Conservation (phyloP, 768 basidiomycete genomes). For the Leccinellum luteum region DNA sequence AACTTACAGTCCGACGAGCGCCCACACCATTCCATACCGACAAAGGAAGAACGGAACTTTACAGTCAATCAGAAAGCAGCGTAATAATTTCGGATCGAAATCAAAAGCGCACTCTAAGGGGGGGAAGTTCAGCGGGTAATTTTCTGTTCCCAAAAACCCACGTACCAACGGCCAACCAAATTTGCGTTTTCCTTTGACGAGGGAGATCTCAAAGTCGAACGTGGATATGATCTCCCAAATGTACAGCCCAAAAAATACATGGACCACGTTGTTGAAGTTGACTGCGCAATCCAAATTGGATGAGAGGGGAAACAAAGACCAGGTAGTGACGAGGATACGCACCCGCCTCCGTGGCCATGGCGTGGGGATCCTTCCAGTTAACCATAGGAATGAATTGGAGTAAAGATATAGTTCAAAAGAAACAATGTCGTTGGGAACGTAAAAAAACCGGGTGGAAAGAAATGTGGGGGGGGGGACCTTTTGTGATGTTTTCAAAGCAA, state of each 20-base stretch:
- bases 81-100: neutral
- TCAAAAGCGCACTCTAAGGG: slow-evolving; percentile 14
- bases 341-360: slow-evolving; percentile 24
- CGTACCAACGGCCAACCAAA: slow-evolving; percentile 71
- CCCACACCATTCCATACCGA: slow-evolving; percentile 69
- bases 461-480: neutral
- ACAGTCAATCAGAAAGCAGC: slow-evolving; percentile 4
- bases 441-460: slow-evolving; percentile 3
- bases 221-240: slow-evolving; percentile 67
- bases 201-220: slow-evolving; percentile 64
- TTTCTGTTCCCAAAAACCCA: slow-evolving; percentile 6
- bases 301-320: neutral
- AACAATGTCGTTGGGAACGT: slow-evolving; percentile 2
- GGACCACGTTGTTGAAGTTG: slow-evolving; percentile 57
- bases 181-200: slow-evolving; percentile 53
- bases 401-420: slow-evolving; percentile 9
- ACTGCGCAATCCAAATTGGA: slow-evolving; percentile 33
- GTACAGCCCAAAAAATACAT: slow-evolving; percentile 63
- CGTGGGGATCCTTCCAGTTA: slow-evolving; percentile 23
- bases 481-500: slow-evolving; percentile 6
- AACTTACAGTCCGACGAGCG: slow-evolving; percentile 58
- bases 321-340: slow-evolving; percentile 6
- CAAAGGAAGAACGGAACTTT: slow-evolving; percentile 66
- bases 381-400: slow-evolving; percentile 23
- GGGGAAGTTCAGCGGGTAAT: slow-evolving; percentile 3